These are phyloP conservation scores for Xylaria sp. DNA, from an alignment of 2,329 filamentous ascomycete species.

Conservation along the genomic window DNA sequence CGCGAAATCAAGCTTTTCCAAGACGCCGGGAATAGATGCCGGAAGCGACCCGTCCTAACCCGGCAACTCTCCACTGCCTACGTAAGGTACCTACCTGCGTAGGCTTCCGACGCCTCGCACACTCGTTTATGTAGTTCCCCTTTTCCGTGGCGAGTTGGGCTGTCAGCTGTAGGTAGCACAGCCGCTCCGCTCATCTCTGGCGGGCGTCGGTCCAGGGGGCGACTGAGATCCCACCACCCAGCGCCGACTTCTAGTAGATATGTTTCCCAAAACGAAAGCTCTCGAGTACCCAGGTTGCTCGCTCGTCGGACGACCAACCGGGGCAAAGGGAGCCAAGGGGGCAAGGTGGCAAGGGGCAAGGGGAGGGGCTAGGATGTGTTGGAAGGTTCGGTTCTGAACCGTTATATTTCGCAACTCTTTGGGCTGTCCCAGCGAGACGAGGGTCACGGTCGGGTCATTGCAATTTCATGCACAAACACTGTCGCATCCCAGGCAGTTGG, in stretches of 20 bases:
- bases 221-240: conserved; percentile 9
- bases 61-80: conserved; percentile 10
- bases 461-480: conserved; percentile 24
- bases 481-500: conserved; percentile 32
- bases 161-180: neutral
- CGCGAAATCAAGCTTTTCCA: conserved; percentile 35
- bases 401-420: conserved; percentile 24
- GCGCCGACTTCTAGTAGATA: neutral
- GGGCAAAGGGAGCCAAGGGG: neutral
- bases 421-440: conserved; percentile 3
- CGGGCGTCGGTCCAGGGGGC: no score
- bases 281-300: neutral
- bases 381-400: conserved; percentile 5
- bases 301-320: conserved; percentile 22
- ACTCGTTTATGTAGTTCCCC: neutral
- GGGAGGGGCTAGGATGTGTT: neutral
- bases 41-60: conserved; percentile 21
- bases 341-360: neutral
- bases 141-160: neutral
- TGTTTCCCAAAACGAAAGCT: no score
- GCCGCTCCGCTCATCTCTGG: no score
- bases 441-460: conserved; percentile 13
- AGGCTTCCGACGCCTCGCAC: neutral
- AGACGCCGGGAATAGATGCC: conserved; percentile 32
- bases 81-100: neutral